phyloP scores from a whole-genome alignment of 1,139 yeast genomes.

The Lodderomyces orthopsilosis region DNA sequence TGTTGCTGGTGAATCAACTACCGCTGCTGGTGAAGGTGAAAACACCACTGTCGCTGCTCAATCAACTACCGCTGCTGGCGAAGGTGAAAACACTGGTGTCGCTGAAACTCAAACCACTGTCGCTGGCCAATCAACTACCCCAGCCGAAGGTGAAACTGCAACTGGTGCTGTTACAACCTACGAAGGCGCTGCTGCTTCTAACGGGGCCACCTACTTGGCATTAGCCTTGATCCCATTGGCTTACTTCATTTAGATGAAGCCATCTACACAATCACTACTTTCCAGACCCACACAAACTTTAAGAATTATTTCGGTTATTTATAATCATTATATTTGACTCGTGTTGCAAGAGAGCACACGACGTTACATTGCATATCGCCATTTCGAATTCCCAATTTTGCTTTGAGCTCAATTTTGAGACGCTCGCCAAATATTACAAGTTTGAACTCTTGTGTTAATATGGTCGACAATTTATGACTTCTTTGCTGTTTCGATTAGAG shows the following conservation, averaged over 20 bases:
- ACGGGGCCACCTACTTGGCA: constrained; percentile 25
- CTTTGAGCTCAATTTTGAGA: too few species aligned
- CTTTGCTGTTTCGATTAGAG: not conserved
- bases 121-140: constrained; percentile 10
- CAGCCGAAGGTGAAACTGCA: constrained; percentile 27
- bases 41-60: constrained; percentile 11
- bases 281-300: not conserved
- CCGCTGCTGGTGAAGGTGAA: constrained; percentile 13
- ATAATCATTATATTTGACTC: not conserved
- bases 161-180: constrained; percentile 24
- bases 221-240: constrained; percentile 28
- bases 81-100: constrained; percentile 8
- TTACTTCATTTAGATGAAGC: constrained; percentile 18
- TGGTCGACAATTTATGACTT: not conserved
- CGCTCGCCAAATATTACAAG: too few species aligned
- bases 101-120: constrained; percentile 10
- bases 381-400: too few species aligned
- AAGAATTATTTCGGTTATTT: constrained; percentile 10
- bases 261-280: constrained; percentile 2
- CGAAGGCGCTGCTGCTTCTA: constrained; percentile 24
- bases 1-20: constrained; percentile 16
- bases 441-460: too few species aligned
- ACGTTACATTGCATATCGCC: too few species aligned
- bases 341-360: too few species aligned
- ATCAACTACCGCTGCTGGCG: constrained; percentile 12